Percentiles rank a stretch among this genome's conserved stretches.
Conservation (phyloP, 306 rosid genomes). For the Fragaria iinumae region DNA sequence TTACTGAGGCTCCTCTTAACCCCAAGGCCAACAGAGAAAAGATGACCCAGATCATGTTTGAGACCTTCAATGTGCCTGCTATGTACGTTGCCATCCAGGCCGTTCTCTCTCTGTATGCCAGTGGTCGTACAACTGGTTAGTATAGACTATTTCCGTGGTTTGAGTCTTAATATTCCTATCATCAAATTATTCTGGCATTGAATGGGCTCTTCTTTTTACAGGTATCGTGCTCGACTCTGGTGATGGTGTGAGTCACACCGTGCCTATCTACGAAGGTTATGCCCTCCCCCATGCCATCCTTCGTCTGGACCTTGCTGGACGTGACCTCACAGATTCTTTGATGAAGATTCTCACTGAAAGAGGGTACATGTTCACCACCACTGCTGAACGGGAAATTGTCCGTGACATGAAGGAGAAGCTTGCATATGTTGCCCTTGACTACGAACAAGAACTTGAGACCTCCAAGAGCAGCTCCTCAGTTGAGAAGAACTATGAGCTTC, state of each 20-base stretch:
- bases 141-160: background rate
- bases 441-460: slow-evolving; percentile 93
- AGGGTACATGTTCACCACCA: slow-evolving; percentile 98
- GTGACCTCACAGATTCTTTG: slow-evolving; percentile 89
- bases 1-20: slow-evolving; percentile 95
- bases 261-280: slow-evolving; percentile 95
- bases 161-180: background rate
- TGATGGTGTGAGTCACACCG: slow-evolving; percentile 99
- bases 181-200: background rate
- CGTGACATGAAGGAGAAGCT: slow-evolving; percentile 99
- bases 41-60: slow-evolving; percentile 98
- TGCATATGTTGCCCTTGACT: slow-evolving; percentile 93
- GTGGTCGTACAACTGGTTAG: slow-evolving; percentile 98
- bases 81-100: slow-evolving; percentile 99
- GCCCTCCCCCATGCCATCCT: slow-evolving; percentile 97
- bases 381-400: slow-evolving; percentile 98
- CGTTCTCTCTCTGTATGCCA: slow-evolving; percentile 88
- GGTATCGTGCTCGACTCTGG: slow-evolving; percentile 96
- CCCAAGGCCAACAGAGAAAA: slow-evolving; percentile 99
- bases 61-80: slow-evolving; percentile 97
- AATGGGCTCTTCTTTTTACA: slow-evolving; percentile 29
- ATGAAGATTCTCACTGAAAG: slow-evolving; percentile 98
- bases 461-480: slow-evolving; percentile 93
- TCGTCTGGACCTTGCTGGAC: slow-evolving; percentile 97
- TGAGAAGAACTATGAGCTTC: slow-evolving; percentile 95